A percentile compares a stretch with the other conserved stretches of the same genome.
Evolutionary conservation across 345 rosid genomes (phyloP).

Genomic region (Physaria fendleri): DNA sequence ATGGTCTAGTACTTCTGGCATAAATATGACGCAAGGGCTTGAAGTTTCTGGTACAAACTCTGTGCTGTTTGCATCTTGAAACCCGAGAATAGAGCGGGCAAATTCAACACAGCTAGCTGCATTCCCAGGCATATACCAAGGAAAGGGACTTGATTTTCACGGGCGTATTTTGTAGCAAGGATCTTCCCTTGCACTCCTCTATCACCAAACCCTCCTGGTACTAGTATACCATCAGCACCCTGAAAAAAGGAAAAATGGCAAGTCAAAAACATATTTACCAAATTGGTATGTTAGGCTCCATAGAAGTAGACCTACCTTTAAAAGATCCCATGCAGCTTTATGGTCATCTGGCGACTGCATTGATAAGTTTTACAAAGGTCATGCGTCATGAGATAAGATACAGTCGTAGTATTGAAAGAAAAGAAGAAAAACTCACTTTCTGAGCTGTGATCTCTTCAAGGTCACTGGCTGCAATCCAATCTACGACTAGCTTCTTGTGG

Average conservation of each 20-base stretch:
- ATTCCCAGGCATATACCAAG: constrained; percentile 83
- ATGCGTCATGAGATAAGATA: constrained; percentile 10
- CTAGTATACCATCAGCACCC: constrained; percentile 72
- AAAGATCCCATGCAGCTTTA: constrained; percentile 58
- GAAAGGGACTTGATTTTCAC: constrained; percentile 64
- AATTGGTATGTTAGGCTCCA: neutral
- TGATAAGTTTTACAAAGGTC: neutral
- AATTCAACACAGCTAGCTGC: constrained; percentile 86
- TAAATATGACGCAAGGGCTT: constrained; percentile 72
- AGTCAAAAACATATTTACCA: neutral
- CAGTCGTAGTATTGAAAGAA: neutral
- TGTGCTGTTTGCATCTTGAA: constrained; percentile 62
- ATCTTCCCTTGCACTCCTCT: constrained; percentile 86
- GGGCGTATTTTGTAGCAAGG: constrained; percentile 74
- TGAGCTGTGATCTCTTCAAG: constrained; percentile 53
- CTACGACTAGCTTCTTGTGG: constrained; percentile 51
- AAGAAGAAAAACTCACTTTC: constrained; percentile 34
- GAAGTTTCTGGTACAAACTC: constrained; percentile 68
- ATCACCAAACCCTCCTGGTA: constrained; percentile 91
- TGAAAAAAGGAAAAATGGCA: constrained; percentile 19
- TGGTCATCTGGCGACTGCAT: constrained; percentile 55
- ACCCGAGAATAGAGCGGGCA: constrained; percentile 65
- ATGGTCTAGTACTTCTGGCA: constrained; percentile 56
- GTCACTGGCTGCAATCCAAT: constrained; percentile 85
- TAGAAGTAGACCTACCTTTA: constrained; percentile 40